Base-by-base conservation (phyloP, 768 basidiomycete species). In the Leccinum sublutescens region DNA sequence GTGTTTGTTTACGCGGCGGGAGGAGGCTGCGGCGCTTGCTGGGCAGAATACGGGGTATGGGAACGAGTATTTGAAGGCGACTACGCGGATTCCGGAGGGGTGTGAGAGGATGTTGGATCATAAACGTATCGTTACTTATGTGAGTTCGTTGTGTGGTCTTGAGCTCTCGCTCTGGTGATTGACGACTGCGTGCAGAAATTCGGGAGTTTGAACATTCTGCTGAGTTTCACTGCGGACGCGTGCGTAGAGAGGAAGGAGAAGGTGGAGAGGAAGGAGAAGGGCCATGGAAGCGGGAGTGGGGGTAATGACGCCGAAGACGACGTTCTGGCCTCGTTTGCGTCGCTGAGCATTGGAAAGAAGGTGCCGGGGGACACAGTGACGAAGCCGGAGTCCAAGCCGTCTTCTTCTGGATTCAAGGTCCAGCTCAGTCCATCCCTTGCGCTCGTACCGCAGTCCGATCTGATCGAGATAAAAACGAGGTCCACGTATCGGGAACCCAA, bases 51-150 rank as follows among this genome's bases (percentile, higher is more conserved):
- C 76, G 19, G 74, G 72, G 1, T 91, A 76, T 68, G 88, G 88
- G 0, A 74, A 81, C 51, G 84, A 81, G 58, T 93, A 88, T 64
- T 83, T 89, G 64, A 79, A 76, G 59, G 81, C 80, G 0, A 77
- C 80, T 3, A 86, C 87, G 0, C 71, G 58, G n/a, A 65, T 73
- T 19, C 80, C 79, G 1, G 62, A 69, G 4, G 82, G 80, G 45
- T 85, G 86, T 62, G 78, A 79, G 55, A 72, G 76, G 27, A 76
- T 76, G 51, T 76, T 80, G 1, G 85, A 81, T 0, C 87, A 91
- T 63, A 82, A 88, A 65, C 78, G 87, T 23, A 82, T 87, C 57
- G 70, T 89, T 11, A 76, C 73, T 62, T 88, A 88, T 60, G 88
- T 88, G 69, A 72, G 85, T 70, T 15, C 11, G 51, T 10, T 45